Base-by-base conservation (phyloP, 371 early-diverging fungal genomes). In the Coemansia sp. region DNA sequence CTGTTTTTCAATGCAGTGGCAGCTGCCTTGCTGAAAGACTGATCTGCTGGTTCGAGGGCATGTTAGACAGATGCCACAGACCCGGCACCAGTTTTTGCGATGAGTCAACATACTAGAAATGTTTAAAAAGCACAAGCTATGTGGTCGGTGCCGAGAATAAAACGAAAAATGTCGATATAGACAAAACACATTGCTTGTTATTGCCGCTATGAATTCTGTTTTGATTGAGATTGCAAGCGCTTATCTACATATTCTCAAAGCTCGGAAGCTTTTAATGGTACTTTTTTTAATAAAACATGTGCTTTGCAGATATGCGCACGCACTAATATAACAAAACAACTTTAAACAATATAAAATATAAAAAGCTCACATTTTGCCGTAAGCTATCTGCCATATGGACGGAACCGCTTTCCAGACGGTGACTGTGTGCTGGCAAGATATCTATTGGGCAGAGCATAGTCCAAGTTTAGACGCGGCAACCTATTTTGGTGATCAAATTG, bases 51-150 rank as follows among this genome's bases (percentile, higher is more conserved):
- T 65, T 15, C 77, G 72, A 46, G 77, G 77, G 19, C 77, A 76
- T 2, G 77, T 68, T 17, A 76, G 66, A n/a, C 77, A 77, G 5
- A 48, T 59, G 28, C 73, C 77, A 29, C 77, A 77, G 4, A 77
- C 56, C n/a, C 77, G 73, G 28, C 77, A 77, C 77, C 77, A 77
- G 53, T 77, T 77, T 41, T 77, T 77, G 52, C 73, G 65, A 52
- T 77, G 77, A 2, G 59, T 69, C 13, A 72, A 53, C 77, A 77
- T 75, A 4, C n/a, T 15, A 19, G 12, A 44, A 23, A 46, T 5
- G 21, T 54, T 40, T 32, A 32, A 32, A 32, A 32, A 3, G 32
- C 11, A 32, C 32, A 32, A 32, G 9, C 2, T 32, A 32, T 32
- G 32, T 53, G 19, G n/a, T 13, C 29, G 9, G 29, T 39, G 5